Base-by-base conservation (phyloP, 106 monocot species). In the Dioscorea zingiberensis region DNA sequence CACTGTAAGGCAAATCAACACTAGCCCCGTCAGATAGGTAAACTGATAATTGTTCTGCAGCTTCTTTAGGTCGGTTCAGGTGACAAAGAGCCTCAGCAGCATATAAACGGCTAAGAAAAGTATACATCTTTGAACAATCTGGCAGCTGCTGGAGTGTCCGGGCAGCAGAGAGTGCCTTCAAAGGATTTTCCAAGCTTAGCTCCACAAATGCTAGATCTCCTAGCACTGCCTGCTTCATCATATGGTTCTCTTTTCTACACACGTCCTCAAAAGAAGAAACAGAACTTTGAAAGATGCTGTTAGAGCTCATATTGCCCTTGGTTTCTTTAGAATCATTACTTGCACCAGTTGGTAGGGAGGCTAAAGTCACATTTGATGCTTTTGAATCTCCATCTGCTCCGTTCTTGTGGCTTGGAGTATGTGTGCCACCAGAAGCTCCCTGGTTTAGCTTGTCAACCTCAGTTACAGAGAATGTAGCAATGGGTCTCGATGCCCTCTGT, bases 31-130 rank as follows among this genome's bases (percentile, higher is more conserved):
- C 75, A 11, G 48, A 70, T 45, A 93, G 17, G 32, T 79, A 97
- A 13, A 66, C 38, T 9, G 79, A 73, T 16, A 97, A 68, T 19
- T 77, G 70, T 26, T 92, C 88, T n/a, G 78, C 80, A 64, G 97
- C 91, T 77, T 92, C 97, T 47, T 77, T 73, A 3, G 76, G 78
- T 57, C 79, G 64, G 63, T 86, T 88, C 27, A 97, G 76, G 25
- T 27, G 60, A 63, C 91, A 91, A 10, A 97, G 88, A 62, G 97
- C 91, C 79, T 97, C 97, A 8, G 91, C 97, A 7, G 97, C 85
- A 81, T 97, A 97, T 44, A 85, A 59, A 71, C 70, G 77, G 45
- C 79, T 72, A 4, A 97, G 73, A 74, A 92, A 97, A 8, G 63
- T 2, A 56, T 81, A 86, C 51, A 84, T 77, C 73, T 69, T 84